Conservation (phyloP, 129 eudicot genomes). For the Arctium minus region DNA sequence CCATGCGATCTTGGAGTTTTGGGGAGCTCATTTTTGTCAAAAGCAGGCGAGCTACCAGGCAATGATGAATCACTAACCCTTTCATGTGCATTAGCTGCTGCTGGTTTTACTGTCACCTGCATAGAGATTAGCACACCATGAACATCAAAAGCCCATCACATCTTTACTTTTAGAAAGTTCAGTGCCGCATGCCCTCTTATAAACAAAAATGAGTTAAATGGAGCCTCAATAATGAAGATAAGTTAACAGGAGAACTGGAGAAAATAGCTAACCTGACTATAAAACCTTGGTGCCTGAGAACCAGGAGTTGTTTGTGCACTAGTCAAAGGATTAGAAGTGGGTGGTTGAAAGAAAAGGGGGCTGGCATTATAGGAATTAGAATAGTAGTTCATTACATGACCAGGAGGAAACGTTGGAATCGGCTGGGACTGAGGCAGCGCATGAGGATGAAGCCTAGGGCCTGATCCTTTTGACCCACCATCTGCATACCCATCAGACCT, state of each 20-base stretch:
- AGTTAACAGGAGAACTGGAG: not conserved
- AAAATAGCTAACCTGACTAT: constrained; percentile 47
- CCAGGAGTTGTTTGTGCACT: constrained; percentile 39
- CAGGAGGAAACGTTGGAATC: constrained; percentile 35
- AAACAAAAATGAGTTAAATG: not conserved
- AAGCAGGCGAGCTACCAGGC: constrained; percentile 14
- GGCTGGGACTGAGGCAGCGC: constrained; percentile 54
- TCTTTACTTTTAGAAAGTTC: not conserved
- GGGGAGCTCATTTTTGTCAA: constrained; percentile 26
- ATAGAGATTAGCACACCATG: not conserved
- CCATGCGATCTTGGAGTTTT: constrained; percentile 12
- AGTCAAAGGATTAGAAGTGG: constrained; percentile 41
- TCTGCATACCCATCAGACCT: constrained; percentile 26
- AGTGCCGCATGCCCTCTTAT: not conserved
- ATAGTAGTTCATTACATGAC: constrained; percentile 36
- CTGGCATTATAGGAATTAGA: constrained; percentile 37
- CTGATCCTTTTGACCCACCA: constrained; percentile 33
- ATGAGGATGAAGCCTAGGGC: constrained; percentile 40
- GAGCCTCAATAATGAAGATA: not conserved
- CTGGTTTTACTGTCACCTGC: constrained; percentile 56
- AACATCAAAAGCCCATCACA: constrained; percentile 7
- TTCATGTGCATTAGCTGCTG: constrained; percentile 44
- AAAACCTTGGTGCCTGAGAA: constrained; percentile 51
- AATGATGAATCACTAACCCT: constrained; percentile 30
- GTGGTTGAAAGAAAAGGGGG: constrained; percentile 24